These are phyloP conservation scores for Orobanche coerulescens DNA, from an alignment of 257 asterid genomes.

Conservation along the genomic window DNA sequence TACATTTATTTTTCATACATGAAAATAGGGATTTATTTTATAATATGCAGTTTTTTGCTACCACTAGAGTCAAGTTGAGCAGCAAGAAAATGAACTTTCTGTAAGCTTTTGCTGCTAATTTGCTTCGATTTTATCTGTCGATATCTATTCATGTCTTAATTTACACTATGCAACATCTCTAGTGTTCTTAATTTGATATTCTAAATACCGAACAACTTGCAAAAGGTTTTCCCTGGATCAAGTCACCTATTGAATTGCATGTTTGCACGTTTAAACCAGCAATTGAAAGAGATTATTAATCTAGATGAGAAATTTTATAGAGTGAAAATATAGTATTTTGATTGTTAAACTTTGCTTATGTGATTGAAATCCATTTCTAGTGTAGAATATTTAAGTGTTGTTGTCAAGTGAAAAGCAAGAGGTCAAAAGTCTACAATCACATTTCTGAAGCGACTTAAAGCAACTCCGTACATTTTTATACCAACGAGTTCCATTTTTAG, in stretches of 20 bases:
- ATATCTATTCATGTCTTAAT: not conserved
- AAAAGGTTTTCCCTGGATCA: not conserved
- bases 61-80: slow-evolving; percentile 54
- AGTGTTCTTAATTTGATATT: not conserved
- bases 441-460: slow-evolving; percentile 58
- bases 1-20: not conserved
- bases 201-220: not conserved
- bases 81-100: slow-evolving; percentile 68
- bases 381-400: slow-evolving; percentile 64
- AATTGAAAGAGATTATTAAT: not conserved
- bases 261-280: not conserved
- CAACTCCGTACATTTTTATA: slow-evolving; percentile 67
- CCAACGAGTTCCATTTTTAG: no score
- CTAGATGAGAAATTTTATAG: no score
- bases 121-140: not conserved
- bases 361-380: slow-evolving; percentile 14
- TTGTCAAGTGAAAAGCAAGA: slow-evolving; percentile 53
- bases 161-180: not conserved
- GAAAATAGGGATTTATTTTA: not conserved
- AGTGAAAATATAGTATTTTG: no score
- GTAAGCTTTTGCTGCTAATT: slow-evolving; percentile 46
- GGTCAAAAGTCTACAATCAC: slow-evolving; percentile 52
- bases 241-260: not conserved
- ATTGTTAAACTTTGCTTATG: no score
- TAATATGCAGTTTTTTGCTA: not conserved